Evolutionary conservation across 768 basidiomycete species (phyloP), one percentile per base, ranked within the genome.

Genomic region (Scleroderma citrinum): DNA sequence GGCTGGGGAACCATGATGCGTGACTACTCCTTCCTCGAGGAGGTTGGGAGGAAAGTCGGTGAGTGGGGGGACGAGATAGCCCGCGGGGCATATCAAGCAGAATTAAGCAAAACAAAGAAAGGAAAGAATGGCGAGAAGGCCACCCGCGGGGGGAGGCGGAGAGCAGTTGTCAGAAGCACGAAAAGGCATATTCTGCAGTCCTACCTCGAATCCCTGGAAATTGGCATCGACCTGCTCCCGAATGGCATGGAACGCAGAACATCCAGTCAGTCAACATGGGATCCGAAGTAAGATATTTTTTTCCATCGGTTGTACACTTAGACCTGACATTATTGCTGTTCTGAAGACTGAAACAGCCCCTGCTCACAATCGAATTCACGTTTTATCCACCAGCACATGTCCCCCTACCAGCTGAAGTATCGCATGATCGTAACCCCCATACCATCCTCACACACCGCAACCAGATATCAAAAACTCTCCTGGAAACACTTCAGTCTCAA

Each of bases 1-100:
- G 78, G 80, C 5, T 91, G 87, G 80, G 89, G 90, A 8, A 76
- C 78, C 23, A 85, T 95, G 83, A 87, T 92, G 83, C 78, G 84
- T 57, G 93, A 96, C 68, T 96, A 92, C 64, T 73, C 75, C 36
- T 93, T 83, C 62, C 72, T 96, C 55, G 93, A 96, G 68, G 87
- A 91, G 16, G 66, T 92, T 26, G 81, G 87, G 19, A 69, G 92
- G 55, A 82, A 77, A 56, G 82, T 86, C n/a, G 72, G 74, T 19
- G 81, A 78, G 12, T 88, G 85, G 83, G 90, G 85, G 0, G 64
- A 69, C 57, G 79, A 89, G 59, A 86, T 90, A 51, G 75, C 76
- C 53, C 71, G 72, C 45, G 78, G 87, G 49, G 77, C 84, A 36
- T 81, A 79, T 65, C 61, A 65, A 58, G 58, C 70, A 60, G 44